These are phyloP conservation scores for Saccharomycopsis sp. DNA, from an alignment of 805 yeast species.

Conservation along the genomic window DNA sequence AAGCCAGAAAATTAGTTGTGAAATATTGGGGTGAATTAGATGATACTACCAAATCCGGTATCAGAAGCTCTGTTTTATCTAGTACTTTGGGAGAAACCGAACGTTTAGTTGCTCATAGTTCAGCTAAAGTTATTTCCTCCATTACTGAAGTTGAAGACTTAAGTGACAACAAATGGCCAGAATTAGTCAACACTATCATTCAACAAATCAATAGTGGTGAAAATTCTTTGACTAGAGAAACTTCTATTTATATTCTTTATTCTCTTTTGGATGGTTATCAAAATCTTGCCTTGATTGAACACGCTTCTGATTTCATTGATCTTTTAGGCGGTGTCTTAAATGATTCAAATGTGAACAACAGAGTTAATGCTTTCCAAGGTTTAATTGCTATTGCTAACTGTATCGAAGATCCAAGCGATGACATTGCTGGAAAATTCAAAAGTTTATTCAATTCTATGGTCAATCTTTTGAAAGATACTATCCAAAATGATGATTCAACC, in stretches of 20 bases:
- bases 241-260: slow-evolving; percentile 69
- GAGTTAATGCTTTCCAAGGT: slow-evolving; percentile 75
- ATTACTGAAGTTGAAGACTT: slow-evolving; percentile 65
- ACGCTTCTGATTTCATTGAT: slow-evolving; percentile 56
- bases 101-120: slow-evolving; percentile 69
- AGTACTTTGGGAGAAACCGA: slow-evolving; percentile 58
- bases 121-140: slow-evolving; percentile 81
- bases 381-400: slow-evolving; percentile 56
- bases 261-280: slow-evolving; percentile 66
- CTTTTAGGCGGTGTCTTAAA: slow-evolving; percentile 58
- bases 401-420: slow-evolving; percentile 51
- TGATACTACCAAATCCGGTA: slow-evolving; percentile 40
- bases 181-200: slow-evolving; percentile 61
- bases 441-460: slow-evolving; percentile 71
- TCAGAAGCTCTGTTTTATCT: slow-evolving; percentile 59
- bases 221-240: slow-evolving; percentile 55
- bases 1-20: slow-evolving; percentile 74
- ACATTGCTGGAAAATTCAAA: slow-evolving; percentile 43
- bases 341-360: slow-evolving; percentile 57
- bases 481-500: slow-evolving; percentile 60
- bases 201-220: slow-evolving; percentile 47
- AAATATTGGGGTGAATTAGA: slow-evolving; percentile 51
- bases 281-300: slow-evolving; percentile 44
- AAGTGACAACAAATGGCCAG: slow-evolving; percentile 58
- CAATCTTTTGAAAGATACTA: slow-evolving; percentile 64